Percentiles rank a stretch among this genome's conserved stretches.
Evolutionary conservation across 768 basidiomycete genomes (phyloP).

Genomic region (Suillus alpinus): DNA sequence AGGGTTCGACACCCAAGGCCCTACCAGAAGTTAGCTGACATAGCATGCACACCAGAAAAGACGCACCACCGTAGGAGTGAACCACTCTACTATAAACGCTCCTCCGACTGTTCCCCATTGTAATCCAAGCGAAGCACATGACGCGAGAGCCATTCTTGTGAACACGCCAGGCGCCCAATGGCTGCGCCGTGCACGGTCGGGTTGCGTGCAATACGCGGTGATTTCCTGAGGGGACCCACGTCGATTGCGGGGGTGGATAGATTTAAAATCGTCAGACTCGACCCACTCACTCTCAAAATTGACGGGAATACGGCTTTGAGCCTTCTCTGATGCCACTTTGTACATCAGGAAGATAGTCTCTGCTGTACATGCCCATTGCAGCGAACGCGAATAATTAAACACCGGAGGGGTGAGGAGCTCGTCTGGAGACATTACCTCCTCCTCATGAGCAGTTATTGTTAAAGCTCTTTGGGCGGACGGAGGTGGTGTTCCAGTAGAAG

Average conservation of each 20-base stretch:
- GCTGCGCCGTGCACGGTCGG: constrained; percentile 2
- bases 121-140: constrained; percentile 17
- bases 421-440: neutral
- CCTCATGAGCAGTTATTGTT: neutral
- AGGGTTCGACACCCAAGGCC: constrained; percentile 23
- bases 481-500: neutral
- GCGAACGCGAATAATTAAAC: constrained; percentile 5
- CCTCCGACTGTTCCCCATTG: constrained; percentile 26
- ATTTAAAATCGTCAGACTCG: neutral
- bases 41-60: neutral
- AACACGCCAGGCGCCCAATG: constrained; percentile 18
- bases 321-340: neutral
- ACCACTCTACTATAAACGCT: constrained; percentile 18
- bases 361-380: constrained; percentile 1
- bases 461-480: neutral
- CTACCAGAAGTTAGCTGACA: neutral
- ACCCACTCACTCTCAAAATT: neutral
- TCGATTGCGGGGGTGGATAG: constrained; percentile 8
- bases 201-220: constrained; percentile 8
- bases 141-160: constrained; percentile 18
- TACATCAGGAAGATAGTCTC: neutral
- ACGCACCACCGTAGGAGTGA: constrained; percentile 21
- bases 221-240: constrained; percentile 10
- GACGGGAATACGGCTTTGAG: neutral
- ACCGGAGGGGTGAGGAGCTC: constrained; percentile 2